phyloP scores from a whole-genome alignment of 2,329 filamentous ascomycete species.

The Venturia aucupariae region DNA sequence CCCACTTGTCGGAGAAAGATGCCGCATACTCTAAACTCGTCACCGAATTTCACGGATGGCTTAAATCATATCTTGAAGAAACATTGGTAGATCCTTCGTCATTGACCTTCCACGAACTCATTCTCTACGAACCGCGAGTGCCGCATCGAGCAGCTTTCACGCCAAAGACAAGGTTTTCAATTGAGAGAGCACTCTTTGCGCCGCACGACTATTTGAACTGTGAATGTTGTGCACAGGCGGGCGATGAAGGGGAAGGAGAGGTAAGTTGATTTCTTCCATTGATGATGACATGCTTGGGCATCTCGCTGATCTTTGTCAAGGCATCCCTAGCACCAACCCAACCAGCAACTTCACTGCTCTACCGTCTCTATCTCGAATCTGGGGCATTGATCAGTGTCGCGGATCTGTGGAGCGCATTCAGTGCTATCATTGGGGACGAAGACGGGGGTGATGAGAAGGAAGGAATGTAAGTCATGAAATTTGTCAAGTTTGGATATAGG shows the following conservation, averaged over 20 bases:
- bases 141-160: constrained; percentile 67
- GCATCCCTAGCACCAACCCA: constrained; percentile 48
- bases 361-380: constrained; percentile 70
- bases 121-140: constrained; percentile 63
- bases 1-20: constrained; percentile 61
- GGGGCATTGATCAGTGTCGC: constrained; percentile 68
- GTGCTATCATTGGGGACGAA: constrained; percentile 48
- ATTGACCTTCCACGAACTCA: constrained; percentile 59
- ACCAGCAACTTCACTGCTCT: constrained; percentile 64
- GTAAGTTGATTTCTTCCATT: constrained; percentile 22
- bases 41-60: constrained; percentile 43
- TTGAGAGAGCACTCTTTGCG: constrained; percentile 61
- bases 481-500: too few species aligned
- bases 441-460: constrained; percentile 38
- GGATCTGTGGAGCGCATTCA: constrained; percentile 72
- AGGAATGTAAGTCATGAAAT: constrained; percentile 37
- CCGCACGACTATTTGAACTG: constrained; percentile 73
- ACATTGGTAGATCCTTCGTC: constrained; percentile 41
- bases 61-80: constrained; percentile 40
- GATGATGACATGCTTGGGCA: neutral
- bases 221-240: constrained; percentile 49
- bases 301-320: constrained; percentile 9
- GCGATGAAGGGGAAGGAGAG: constrained; percentile 30
- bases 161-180: constrained; percentile 58
- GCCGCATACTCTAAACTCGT: constrained; percentile 59